Evolutionary conservation across 1,284 basidiomycete species (phyloP), one percentile per base, ranked within the genome.

Genomic region (Coniferiporia weirii): DNA sequence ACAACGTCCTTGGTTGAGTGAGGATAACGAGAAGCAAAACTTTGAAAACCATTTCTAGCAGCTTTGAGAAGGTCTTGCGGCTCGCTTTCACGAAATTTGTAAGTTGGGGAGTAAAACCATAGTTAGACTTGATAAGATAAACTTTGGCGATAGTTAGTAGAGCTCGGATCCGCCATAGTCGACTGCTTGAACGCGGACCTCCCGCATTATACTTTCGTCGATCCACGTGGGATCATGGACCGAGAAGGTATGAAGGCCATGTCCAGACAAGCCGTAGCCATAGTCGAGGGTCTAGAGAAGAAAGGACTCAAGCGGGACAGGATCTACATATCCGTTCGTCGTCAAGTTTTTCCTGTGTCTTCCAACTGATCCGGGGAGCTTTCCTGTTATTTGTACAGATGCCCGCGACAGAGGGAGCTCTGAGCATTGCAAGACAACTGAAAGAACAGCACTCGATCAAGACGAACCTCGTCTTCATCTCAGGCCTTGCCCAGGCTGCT

Each of bases 391-490:
- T 13, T 43, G 51, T 0, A 52, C 36, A 85, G 83, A 76, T 87
- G 49, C 81, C 83, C 34, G 83, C 83, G 9, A 84, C 82, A 2
- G 73, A 78, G 48, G 70, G 70, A 19, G 84, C 83, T 13, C 72
- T 85, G 13, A 57, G 60, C n/a, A 83, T 84, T 5, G 76, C 80
- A 0, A 69, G 66, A 38, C 62, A 67, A 44, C 73, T 85, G 15
- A 68, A 72, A 45, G 60, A 67, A 5, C 66, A 66, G 48, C 64
- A 77, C 54, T 66, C 66, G n/a, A 76, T 84, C 43, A 69, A 75
- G 43, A 79, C 77, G 4, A 81, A 83, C 66, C 67, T 87, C 44
- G 74, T 72, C 38, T 65, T 78, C 52, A 81, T 84, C 19, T 74
- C 78, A 2, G 74, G 77, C 51, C 69, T 82, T 20, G 64, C 71